Base-by-base conservation (phyloP, 257 asterid genomes). In the Petunia axillaris region DNA sequence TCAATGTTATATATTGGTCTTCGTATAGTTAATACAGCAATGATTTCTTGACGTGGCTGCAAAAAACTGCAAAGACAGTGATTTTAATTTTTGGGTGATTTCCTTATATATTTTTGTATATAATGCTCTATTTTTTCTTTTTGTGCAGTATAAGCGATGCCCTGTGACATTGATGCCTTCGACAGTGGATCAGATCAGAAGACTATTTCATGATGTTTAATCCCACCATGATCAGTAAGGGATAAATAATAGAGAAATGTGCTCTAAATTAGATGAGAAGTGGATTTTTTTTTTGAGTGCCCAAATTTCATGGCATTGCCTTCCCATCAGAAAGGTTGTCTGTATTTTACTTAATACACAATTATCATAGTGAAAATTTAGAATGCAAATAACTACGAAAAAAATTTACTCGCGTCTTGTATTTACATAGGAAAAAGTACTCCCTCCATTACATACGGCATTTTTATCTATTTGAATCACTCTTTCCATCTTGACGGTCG, bases 141-240 rank as follows among this genome's bases (percentile, higher is more conserved):
- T 62, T 68, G 37, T 78, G 71, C 97, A 93, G 99, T 93, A 95
- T 89, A 95, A 95, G 84, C 98, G 96, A 5, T 95, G 99, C 84
- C 98, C 99, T 5, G 92, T 92, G 48, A 95, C 99, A 9, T 50
- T 95, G 84, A 88, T 87, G 90, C 95, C 98, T 63, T 91, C 99
- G 40, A 83, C 93, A 6, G 97, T 95, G 82, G 98, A 95, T 76
- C 97, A 93, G 82, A 93, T 93, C 71, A 87, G 98, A 88, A 91
- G 99, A 92, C 91, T 95, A 59, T 95, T 92, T 83, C 94, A 93
- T 80, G 99, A 95, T 85, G 82, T 92, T 84, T 95, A 85, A 78
- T 36, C 58, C 37, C 5, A 37, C 41, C 52, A 50, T 59, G 8
- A 16, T 77, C 71, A 59, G 39, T 25, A 52, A 60, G 80, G 38